phyloP scores from a whole-genome alignment of 2,329 filamentous ascomycete species.

The Stenocarpella maydis region DNA sequence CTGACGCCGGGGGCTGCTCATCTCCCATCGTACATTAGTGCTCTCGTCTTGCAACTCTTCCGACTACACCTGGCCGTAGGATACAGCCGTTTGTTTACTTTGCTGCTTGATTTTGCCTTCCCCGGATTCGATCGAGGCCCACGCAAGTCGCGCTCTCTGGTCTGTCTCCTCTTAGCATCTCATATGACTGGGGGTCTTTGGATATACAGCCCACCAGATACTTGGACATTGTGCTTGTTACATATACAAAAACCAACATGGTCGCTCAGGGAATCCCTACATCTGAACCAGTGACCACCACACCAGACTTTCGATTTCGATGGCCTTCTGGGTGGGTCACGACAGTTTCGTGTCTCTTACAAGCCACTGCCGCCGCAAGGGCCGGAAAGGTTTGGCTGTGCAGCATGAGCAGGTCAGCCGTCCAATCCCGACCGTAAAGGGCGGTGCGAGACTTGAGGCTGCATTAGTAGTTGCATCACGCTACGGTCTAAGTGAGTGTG shows the following conservation, averaged over 20 bases:
- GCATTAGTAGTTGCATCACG: constrained; percentile 30
- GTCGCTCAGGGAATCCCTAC: background rate
- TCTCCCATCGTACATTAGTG: constrained; percentile 24
- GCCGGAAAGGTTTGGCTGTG: constrained; percentile 13
- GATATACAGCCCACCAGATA: too few relatives aligned
- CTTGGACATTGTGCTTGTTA: too few relatives aligned
- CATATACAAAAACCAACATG: background rate
- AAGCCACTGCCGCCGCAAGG: constrained; percentile 17
- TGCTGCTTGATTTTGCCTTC: background rate
- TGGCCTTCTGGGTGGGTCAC: constrained; percentile 17
- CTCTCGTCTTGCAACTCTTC: background rate
- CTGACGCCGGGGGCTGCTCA: constrained; percentile 16
- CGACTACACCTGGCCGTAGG: too few relatives aligned
- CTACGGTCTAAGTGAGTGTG: constrained; percentile 2
- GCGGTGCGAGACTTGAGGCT: constrained; percentile 21
- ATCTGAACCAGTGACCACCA: constrained; percentile 4
- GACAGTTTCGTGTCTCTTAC: constrained; percentile 11
- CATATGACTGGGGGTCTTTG: background rate
- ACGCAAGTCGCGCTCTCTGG: background rate
- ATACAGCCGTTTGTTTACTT: constrained; percentile 15
- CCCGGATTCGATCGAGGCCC: constrained; percentile 1
- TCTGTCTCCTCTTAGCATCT: constrained; percentile 6
- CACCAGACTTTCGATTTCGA: background rate
- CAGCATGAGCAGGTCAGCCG: constrained; percentile 31
- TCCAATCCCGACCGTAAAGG: constrained; percentile 22